A percentile compares a stretch with the other conserved stretches of the same genome.
phyloP scores from a whole-genome alignment of 108 stramenopile species.

The Nitzschia sp. region DNA sequence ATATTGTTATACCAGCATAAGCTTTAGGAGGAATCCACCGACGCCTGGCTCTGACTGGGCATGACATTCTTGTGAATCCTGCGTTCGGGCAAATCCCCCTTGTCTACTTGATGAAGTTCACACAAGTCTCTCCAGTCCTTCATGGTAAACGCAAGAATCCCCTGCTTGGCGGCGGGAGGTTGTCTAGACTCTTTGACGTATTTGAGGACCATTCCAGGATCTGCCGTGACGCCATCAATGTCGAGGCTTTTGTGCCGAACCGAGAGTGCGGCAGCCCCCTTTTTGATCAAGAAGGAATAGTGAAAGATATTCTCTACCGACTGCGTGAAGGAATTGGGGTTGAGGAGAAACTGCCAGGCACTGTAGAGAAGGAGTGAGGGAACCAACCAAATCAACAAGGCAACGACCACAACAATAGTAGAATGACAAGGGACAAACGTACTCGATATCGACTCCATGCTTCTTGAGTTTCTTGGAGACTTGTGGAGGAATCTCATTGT shows the following conservation, averaged over 20 bases:
- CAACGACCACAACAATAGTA: not conserved
- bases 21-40: not conserved
- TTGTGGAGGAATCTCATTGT: constrained; percentile 2
- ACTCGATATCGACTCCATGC: constrained; percentile 41
- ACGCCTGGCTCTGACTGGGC: constrained; percentile 10
- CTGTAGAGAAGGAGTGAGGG: not conserved
- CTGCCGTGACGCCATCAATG: not conserved
- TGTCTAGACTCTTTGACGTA: not conserved
- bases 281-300: constrained; percentile 79
- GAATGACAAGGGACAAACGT: not conserved
- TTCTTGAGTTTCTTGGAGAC: constrained; percentile 34
- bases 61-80: constrained; percentile 10
- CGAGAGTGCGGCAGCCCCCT: constrained; percentile 31
- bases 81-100: constrained; percentile 68
- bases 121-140: constrained; percentile 75
- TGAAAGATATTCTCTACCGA: constrained; percentile 89
- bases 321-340: constrained; percentile 84
- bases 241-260: constrained; percentile 13
- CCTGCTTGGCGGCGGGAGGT: constrained; percentile 44
- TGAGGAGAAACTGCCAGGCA: constrained; percentile 64
- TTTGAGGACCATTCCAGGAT: constrained; percentile 27
- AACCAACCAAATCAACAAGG: not conserved
- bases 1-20: too few species aligned
- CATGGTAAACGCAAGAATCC: constrained; percentile 72
- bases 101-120: constrained; percentile 50